These are phyloP conservation scores for Neofusicoccum umdonicola DNA, from an alignment of 2,329 filamentous ascomycete species.

Conservation along the genomic window DNA sequence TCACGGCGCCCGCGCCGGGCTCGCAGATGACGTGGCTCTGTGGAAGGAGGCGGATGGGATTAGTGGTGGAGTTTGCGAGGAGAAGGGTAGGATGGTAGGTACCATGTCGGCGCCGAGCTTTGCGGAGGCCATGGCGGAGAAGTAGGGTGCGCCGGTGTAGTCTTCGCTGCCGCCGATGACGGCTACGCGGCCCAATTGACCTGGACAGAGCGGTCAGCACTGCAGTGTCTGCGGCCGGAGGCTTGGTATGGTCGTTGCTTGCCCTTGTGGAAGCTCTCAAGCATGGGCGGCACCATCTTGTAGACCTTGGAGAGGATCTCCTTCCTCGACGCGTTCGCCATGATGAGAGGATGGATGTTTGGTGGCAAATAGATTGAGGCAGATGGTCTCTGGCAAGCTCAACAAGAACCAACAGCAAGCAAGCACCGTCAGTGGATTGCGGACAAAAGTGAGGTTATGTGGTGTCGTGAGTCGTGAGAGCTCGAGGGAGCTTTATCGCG, in stretches of 20 bases:
- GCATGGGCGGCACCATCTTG: conserved; percentile 90
- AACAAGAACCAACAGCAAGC: not conserved
- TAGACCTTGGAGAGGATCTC: conserved; percentile 76
- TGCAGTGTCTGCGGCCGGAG: not conserved
- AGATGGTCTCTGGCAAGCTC: not conserved
- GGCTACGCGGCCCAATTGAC: conserved; percentile 85
- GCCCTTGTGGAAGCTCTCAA: conserved; percentile 97
- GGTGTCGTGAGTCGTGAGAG: not conserved
- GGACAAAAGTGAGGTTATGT: not conserved
- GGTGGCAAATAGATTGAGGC: not conserved
- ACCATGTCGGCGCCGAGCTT: conserved; percentile 90
- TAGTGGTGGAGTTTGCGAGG: not conserved
- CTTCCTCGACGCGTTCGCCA: conserved; percentile 62
- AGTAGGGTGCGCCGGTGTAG: conserved; percentile 96
- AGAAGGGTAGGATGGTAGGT: conserved; percentile 25
- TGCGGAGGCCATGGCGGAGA: conserved; percentile 95
- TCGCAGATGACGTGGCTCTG: conserved; percentile 96
- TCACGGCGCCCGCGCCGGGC: conserved; percentile 75
- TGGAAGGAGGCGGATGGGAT: not conserved
- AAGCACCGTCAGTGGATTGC: not conserved
- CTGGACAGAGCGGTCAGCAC: conserved; percentile 47
- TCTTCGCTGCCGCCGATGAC: conserved; percentile 95
- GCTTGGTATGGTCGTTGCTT: conserved; percentile 8
- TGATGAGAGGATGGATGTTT: conserved; percentile 20
- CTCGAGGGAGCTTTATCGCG: not conserved